A percentile compares a stretch with the other conserved stretches of the same genome.
Conservation (phyloP, 495 filamentous ascomycete species). For the Haplographium delicatum region DNA sequence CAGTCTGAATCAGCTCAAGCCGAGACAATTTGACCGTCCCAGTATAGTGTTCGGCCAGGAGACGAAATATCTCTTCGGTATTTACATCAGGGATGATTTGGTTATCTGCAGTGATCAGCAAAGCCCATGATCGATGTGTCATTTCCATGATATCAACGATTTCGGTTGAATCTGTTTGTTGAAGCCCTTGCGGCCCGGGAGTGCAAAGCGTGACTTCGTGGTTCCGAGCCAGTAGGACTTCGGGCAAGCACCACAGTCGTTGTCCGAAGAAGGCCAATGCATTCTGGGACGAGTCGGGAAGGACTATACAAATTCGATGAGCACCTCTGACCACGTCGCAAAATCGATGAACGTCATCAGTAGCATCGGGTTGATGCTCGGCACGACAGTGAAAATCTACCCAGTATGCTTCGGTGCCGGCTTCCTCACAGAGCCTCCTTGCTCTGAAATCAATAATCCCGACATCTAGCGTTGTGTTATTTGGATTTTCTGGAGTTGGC, state of each 20-base stretch:
- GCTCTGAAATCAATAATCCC: no score
- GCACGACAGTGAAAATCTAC: constrained; percentile 23
- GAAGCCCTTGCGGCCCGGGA: no score
- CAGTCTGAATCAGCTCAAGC: constrained; percentile 30
- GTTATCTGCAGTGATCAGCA: constrained; percentile 15
- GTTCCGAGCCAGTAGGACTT: no score
- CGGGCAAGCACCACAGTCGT: constrained; percentile 43
- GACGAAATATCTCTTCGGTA: constrained; percentile 24
- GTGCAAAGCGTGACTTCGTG: no score
- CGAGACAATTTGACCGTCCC: constrained; percentile 32
- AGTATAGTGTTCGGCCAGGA: constrained; percentile 36
- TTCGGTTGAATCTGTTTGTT: no score
- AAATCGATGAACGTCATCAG: constrained; percentile 35
- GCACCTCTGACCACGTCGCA: constrained; percentile 37
- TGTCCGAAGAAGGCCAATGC: constrained; percentile 29
- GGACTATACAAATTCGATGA: constrained; percentile 28
- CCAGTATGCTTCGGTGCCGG: constrained; percentile 34
- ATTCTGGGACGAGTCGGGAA: constrained; percentile 14
- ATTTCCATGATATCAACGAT: constrained; percentile 1
- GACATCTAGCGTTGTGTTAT: constrained; percentile 8
- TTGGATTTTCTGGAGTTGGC: background rate
- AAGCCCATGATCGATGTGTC: constrained; percentile 12
- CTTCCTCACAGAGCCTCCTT: constrained; percentile 21
- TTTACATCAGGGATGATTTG: background rate
- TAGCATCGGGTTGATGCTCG: background rate